A percentile compares a stretch with the other conserved stretches of the same genome.
Conservation (phyloP, 2,329 filamentous ascomycete species). For the Xylariaceae sp. region DNA sequence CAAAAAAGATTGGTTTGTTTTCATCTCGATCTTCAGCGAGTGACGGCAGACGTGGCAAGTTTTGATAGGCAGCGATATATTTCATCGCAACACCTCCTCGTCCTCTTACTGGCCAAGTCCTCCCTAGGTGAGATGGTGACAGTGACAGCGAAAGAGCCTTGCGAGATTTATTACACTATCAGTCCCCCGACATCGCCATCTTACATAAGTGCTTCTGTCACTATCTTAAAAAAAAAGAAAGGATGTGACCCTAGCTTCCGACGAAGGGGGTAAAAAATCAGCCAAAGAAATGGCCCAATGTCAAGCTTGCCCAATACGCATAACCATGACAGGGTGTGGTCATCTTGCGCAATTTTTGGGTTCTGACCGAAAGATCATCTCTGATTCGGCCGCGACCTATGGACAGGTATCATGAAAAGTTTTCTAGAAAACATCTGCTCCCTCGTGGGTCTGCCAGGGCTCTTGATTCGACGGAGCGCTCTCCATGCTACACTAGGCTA, state of each 20-base stretch:
- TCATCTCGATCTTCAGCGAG: not conserved
- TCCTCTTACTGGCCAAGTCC: not conserved
- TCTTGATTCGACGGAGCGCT: constrained; percentile 3
- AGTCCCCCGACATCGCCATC: not conserved
- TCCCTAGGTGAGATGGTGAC: not conserved
- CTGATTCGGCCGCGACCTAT: constrained; percentile 8
- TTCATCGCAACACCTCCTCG: constrained; percentile 1
- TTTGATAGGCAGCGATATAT: constrained; percentile 14
- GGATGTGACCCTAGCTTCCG: not conserved
- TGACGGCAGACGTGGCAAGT: constrained; percentile 10
- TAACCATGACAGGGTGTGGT: not conserved
- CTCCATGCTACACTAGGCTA: constrained; percentile 6
- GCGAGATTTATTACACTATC: not conserved
- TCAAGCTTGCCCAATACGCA: not conserved
- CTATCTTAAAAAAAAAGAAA: not conserved
- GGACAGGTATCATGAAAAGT: constrained; percentile 8
- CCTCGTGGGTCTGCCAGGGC: constrained; percentile 8
- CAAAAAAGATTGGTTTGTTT: not conserved
- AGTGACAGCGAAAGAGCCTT: constrained; percentile 1
- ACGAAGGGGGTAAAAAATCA: not conserved
- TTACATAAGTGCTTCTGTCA: not conserved
- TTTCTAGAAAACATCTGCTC: constrained; percentile 18
- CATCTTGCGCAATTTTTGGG: constrained; percentile 4
- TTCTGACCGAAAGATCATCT: constrained; percentile 1
- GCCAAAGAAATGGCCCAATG: not conserved